phyloP scores from a whole-genome alignment of 176 grass and related monocot species.

The Oryza rufipogon region DNA sequence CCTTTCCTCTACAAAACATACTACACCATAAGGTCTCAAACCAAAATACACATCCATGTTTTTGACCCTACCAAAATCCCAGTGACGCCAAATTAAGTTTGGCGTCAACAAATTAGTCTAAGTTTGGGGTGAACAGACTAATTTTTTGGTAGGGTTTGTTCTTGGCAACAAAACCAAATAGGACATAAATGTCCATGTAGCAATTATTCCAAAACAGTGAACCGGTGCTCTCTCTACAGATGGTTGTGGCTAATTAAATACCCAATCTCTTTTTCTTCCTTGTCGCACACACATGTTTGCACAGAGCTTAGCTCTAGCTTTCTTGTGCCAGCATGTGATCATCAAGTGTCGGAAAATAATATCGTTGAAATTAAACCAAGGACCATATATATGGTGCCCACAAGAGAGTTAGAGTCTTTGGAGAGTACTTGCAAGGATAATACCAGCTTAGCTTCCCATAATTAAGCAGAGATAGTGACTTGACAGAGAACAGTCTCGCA shows the following conservation, averaged over 20 bases:
- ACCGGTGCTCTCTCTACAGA: too few relatives aligned
- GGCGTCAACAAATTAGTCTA: too few relatives aligned
- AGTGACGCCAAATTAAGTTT: too few relatives aligned
- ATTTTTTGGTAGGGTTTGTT: too few relatives aligned
- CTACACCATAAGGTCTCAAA: too few relatives aligned
- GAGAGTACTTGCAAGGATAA: background rate
- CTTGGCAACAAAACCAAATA: too few relatives aligned
- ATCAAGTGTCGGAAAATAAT: background rate
- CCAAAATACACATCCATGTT: too few relatives aligned
- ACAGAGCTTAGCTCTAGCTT: background rate
- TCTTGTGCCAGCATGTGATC: background rate
- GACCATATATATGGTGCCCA: background rate
- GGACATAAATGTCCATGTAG: too few relatives aligned
- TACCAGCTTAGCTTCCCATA: constrained; percentile 1
- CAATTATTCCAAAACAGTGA: too few relatives aligned
- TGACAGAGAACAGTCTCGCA: background rate
- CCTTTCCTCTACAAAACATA: too few relatives aligned
- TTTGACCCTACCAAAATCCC: too few relatives aligned
- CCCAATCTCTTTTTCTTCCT: background rate
- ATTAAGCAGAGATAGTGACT: background rate
- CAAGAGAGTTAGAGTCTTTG: background rate
- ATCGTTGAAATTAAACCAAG: background rate
- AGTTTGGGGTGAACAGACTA: too few relatives aligned
- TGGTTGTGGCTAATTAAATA: background rate
- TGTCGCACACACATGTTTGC: background rate